Conservation (phyloP, 2,329 filamentous ascomycete species). For the Colletotrichum neosansevieriae region DNA sequence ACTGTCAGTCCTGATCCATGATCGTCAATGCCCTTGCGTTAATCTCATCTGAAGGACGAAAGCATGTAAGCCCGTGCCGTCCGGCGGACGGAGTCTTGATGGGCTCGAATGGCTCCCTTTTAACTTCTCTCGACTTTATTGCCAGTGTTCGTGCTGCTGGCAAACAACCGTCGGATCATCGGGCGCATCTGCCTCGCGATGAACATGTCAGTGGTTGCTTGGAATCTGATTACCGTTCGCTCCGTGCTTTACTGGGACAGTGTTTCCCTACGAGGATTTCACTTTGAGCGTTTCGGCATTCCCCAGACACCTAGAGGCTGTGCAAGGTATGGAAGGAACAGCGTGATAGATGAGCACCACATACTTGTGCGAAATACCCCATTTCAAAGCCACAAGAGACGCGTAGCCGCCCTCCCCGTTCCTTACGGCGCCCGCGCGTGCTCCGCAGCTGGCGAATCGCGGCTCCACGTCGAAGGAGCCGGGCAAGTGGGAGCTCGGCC, state of each 20-base stretch:
- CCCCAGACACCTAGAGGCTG: conserved; percentile 12
- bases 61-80: conserved; percentile 22
- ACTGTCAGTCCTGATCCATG: conserved; percentile 20
- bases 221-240: conserved; percentile 15
- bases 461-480: not conserved
- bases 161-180: conserved; percentile 29
- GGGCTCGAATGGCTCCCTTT: conserved; percentile 19
- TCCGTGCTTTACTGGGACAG: conserved; percentile 8
- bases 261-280: conserved; percentile 3
- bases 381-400: conserved; percentile 35
- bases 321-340: conserved; percentile 12
- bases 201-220: conserved; percentile 19
- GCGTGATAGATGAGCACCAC: conserved; percentile 12
- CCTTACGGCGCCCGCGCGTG: conserved; percentile 16
- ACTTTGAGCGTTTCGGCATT: conserved; percentile 34
- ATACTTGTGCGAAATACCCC: conserved; percentile 18
- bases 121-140: conserved; percentile 3
- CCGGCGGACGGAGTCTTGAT: conserved; percentile 19
- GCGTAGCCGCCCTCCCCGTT: conserved; percentile 29
- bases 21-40: conserved; percentile 33
- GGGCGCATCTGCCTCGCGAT: conserved; percentile 18
- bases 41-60: conserved; percentile 35
- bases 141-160: conserved; percentile 7
- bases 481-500: conserved; percentile 27
- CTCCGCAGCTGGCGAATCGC: conserved; percentile 27